Conservation (phyloP, 2,329 filamentous ascomycete genomes). For the Fusarium torreyae region DNA sequence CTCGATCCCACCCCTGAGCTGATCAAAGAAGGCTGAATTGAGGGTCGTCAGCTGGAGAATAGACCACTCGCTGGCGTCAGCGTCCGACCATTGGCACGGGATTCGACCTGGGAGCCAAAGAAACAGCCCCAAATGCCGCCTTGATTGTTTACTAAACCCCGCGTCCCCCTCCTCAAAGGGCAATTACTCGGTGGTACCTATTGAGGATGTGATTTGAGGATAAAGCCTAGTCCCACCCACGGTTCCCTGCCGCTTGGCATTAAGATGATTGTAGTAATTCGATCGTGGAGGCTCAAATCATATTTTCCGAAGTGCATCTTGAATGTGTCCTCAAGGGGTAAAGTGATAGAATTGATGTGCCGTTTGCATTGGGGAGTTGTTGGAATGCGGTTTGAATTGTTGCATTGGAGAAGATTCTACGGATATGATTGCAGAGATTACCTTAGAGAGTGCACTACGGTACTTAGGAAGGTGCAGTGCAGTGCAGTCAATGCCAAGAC, state of each 20-base stretch:
- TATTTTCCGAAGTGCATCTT: conserved; percentile 1
- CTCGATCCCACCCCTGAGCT: conserved; percentile 29
- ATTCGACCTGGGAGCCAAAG: conserved; percentile 2
- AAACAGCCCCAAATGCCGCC: conserved; percentile 15
- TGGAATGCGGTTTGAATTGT: not conserved
- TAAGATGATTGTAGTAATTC: conserved; percentile 6
- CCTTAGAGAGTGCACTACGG: not conserved
- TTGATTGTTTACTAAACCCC: conserved; percentile 3
- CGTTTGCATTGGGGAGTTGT: not conserved
- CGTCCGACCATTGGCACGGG: conserved; percentile 19
- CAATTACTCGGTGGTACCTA: conserved; percentile 16
- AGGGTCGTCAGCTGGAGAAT: conserved; percentile 25
- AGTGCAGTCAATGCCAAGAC: too few relatives aligned
- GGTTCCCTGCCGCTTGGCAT: not conserved
- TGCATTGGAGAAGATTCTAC: not conserved
- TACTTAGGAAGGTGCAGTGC: too few relatives aligned
- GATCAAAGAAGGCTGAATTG: conserved; percentile 24
- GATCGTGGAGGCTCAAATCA: conserved; percentile 11
- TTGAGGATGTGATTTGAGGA: conserved; percentile 7
- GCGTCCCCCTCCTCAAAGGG: conserved; percentile 11
- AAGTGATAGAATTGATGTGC: not conserved
- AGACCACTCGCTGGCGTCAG: conserved; percentile 33
- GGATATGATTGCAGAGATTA: too few relatives aligned
- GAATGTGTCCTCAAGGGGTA: not conserved
- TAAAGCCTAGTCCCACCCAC: conserved; percentile 39